Base-by-base conservation (phyloP, 2,329 filamentous ascomycete species). In the Fusarium sp. region DNA sequence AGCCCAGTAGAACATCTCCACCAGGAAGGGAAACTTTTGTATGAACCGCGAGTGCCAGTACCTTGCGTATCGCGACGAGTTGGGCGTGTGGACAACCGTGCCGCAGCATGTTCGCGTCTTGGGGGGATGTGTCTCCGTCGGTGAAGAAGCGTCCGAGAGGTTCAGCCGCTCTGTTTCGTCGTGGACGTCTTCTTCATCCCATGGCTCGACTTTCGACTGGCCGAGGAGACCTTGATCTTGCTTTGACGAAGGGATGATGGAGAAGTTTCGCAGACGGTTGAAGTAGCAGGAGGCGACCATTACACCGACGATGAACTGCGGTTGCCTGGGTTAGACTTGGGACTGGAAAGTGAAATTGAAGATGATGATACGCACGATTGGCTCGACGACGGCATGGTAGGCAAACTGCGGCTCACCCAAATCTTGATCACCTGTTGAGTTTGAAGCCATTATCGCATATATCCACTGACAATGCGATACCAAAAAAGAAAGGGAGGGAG, bases 1-100 rank as follows among this genome's bases (percentile, higher is more conserved):
- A 41, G 85, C 82, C 89, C 89, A 91, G 79, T 91, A 91, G 76
- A 91, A 91, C 88, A 91, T 91, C 76, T 91, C 89, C 47, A 91
- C 83, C 54, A 91, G 76, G 73, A 91, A 91, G 6, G 90, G 89
- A 33, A 78, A 90, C 72, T 88, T 89, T 74, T 90, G 86, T 59
- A 91, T 80, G 55, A 91, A 82, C 25, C 88, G 82, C 63, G 86
- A 89, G 75, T 90, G 88, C 47, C 85, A 75, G 73, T 90, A 78
- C 61, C 84, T 81, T 37, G 83, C 81, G 76, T 89, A 91, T n/a
- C 86, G 83, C 5, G 85, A 85, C 4, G 87, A 85, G 70, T 88
- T 89, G 13, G 87, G 87, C 8, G 83, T 89, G 58, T 87, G 73
- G 18, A 81, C 75, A 41, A 82, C 75, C 31, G 71, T 67, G n/a